phyloP scores from a whole-genome alignment of 108 stramenopile species.

The Conticribra guillardii region DNA sequence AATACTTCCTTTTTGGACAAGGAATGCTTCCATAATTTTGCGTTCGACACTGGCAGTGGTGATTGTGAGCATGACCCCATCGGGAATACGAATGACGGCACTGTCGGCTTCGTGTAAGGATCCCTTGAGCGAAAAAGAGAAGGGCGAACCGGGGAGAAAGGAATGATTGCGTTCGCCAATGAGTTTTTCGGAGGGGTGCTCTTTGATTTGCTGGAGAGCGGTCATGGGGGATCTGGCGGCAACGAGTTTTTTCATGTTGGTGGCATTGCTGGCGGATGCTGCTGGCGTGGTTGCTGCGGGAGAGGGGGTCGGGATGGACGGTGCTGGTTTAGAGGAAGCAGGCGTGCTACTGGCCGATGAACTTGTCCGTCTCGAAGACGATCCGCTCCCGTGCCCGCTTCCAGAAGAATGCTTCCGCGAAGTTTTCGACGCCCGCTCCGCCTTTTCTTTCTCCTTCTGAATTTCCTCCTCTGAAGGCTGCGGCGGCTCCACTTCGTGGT shows the following conservation, averaged over 20 bases:
- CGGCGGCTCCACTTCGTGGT: constrained; percentile 21
- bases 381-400: not conserved
- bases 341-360: not conserved
- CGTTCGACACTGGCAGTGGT: constrained; percentile 31
- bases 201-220: constrained; percentile 30
- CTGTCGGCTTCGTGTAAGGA: constrained; percentile 34
- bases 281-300: constrained; percentile 8
- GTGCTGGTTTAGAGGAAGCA: not conserved
- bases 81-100: constrained; percentile 41
- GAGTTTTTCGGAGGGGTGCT: constrained; percentile 35
- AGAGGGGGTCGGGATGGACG: constrained; percentile 2
- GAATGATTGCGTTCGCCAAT: constrained; percentile 25
- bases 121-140: constrained; percentile 38
- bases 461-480: constrained; percentile 4
- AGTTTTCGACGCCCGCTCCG: not conserved
- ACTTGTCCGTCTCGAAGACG: too few species aligned
- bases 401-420: not conserved
- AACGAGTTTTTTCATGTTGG: constrained; percentile 21
- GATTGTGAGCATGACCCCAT: constrained; percentile 37
- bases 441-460: not conserved
- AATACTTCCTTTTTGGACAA: constrained; percentile 36
- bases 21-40: constrained; percentile 29
- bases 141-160: constrained; percentile 47
- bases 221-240: constrained; percentile 36
- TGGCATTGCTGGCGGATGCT: constrained; percentile 7